These are phyloP conservation scores for Cardiospermum halicacabum DNA, from an alignment of 345 rosid genomes.

Conservation along the genomic window DNA sequence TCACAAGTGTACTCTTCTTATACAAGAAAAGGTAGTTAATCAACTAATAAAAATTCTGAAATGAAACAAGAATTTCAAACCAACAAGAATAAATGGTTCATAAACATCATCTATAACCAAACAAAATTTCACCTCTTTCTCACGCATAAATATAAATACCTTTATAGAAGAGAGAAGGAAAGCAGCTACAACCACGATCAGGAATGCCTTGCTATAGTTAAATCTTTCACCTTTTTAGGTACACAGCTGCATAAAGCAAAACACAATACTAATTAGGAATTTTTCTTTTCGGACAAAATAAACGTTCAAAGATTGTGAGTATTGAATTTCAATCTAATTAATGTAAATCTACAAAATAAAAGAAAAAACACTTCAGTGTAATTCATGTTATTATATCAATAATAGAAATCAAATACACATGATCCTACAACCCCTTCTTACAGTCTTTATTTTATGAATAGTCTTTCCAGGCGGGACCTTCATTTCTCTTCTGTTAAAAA, in stretches of 20 bases:
- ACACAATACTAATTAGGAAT: constrained; percentile 10
- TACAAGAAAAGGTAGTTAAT: constrained; percentile 27
- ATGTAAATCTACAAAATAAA: not conserved
- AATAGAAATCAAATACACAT: not conserved
- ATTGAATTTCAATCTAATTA: not conserved
- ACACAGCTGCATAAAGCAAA: constrained; percentile 38
- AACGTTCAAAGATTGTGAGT: constrained; percentile 8
- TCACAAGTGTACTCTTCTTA: constrained; percentile 48
- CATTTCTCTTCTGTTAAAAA: not conserved
- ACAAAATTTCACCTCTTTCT: not conserved
- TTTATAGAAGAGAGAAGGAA: constrained; percentile 57
- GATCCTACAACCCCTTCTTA: not conserved
- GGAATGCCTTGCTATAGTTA: constrained; percentile 46
- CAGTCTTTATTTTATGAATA: not conserved
- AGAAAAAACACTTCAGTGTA: constrained; percentile 7
- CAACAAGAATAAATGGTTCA: constrained; percentile 3
- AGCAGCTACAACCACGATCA: constrained; percentile 57
- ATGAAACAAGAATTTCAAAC: constrained; percentile 6
- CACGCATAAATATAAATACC: constrained; percentile 37
- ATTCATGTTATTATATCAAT: constrained; percentile 5
- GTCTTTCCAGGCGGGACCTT: not conserved
- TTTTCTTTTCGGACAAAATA: not conserved
- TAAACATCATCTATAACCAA: constrained; percentile 1
- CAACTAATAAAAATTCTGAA: constrained; percentile 21
- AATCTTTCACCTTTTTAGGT: constrained; percentile 37